These are phyloP conservation scores for rapeseed (Brassica napus) DNA, from an alignment of 345 rosid genomes.

Conservation along the genomic window DNA sequence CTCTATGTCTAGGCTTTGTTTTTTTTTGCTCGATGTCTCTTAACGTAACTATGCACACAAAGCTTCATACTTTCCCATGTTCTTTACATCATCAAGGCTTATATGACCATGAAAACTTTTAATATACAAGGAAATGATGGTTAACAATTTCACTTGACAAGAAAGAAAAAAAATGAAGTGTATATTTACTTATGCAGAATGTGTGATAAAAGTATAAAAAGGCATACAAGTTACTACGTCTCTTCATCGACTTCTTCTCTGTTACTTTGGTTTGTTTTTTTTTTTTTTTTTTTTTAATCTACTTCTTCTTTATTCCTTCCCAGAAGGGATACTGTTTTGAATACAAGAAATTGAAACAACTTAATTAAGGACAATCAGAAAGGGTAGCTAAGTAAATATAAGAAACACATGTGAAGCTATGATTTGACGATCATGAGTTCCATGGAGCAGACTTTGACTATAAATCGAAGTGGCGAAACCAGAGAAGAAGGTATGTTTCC, in stretches of 20 bases:
- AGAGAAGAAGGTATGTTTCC: too few species aligned
- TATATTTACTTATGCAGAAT: constrained; percentile 37
- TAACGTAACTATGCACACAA: constrained; percentile 23
- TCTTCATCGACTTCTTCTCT: constrained; percentile 31
- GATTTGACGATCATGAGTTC: too few species aligned
- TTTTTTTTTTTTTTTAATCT: too few species aligned
- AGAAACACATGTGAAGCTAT: too few species aligned
- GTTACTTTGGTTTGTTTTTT: constrained; percentile 13
- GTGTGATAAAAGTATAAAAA: constrained; percentile 8
- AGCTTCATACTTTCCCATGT: constrained; percentile 9
- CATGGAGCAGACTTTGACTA: too few species aligned
- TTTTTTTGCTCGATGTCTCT: neutral
- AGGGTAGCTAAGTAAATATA: too few species aligned
- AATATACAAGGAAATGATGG: constrained; percentile 41
- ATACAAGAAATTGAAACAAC: too few species aligned
- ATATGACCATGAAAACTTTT: constrained; percentile 37
- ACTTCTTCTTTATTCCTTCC: too few species aligned
- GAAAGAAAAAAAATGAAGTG: constrained; percentile 7
- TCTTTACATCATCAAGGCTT: constrained; percentile 25
- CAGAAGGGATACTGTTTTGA: too few species aligned
- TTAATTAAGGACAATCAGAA: too few species aligned
- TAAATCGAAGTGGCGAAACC: too few species aligned
- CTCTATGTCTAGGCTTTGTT: neutral
- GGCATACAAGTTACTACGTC: constrained; percentile 34
- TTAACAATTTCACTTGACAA: constrained; percentile 29